Base-by-base conservation (phyloP, 2,329 filamentous ascomycete species). In the Pyricularia sp. region DNA sequence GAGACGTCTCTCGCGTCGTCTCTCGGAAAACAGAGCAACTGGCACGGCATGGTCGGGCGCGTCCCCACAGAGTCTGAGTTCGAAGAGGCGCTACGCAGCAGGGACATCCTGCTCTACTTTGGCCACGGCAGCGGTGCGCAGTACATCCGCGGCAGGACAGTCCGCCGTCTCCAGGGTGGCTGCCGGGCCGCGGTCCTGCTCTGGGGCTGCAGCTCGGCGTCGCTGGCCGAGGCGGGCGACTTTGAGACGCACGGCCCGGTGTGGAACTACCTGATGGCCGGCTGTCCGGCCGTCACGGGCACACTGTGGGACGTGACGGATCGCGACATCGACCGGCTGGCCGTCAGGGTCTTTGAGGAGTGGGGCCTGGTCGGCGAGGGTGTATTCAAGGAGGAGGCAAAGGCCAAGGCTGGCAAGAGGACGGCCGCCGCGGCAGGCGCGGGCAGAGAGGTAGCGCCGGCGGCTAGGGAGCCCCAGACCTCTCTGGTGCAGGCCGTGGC, bases 231-330 rank as follows among this genome's bases (percentile, higher is more conserved):
- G 70, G 87, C 87, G 12, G 93, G 93, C 62, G 88, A 91, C 68
- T 96, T 96, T 71, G 93, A 97, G 74, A 88, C 89, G n/a, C 88
- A 90, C 70, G 93, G 94, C 1, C 91, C 93, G 65, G 90, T 94
- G 28, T 87, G 93, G 78, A 92, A 93, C 70, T 97, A 97, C 77
- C 87, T 99, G 76, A 87, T 93, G 69, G 93, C 92, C 0, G 93
- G 91, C 1, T 86, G 84, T 70, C 92, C 91, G 3, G 92, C 93
- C 0, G 85, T 97, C 10, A 87, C 97, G 2, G 94, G 92, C 60
- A 97, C 93, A 19, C 80, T 99, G 49, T 99, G 94, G 94, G 94
- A 99, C 75, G 94, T 99, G 62, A 99, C 94, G 10, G 94, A 99
- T 74, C 90, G 90, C 71, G 94, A 99, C 74, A 96, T 97, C 74